A percentile compares a stretch with the other conserved stretches of the same genome.
Evolutionary conservation across 768 basidiomycete genomes (phyloP).

Genomic region (Boletus bicolor): DNA sequence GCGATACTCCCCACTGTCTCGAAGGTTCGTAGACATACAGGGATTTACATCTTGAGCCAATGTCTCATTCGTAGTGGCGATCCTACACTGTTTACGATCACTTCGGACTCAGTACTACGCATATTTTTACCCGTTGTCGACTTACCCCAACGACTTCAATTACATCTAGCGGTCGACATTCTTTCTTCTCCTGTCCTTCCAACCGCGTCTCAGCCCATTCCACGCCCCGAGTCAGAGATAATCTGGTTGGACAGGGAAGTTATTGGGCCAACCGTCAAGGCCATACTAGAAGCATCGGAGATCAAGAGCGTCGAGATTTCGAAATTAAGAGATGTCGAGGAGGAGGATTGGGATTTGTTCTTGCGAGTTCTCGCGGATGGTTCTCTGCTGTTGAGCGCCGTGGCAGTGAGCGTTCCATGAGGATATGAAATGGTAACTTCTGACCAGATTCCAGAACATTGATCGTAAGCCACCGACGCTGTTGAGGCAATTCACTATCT

Average conservation of each 20-base stretch:
- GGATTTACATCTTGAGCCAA: constrained; percentile 1
- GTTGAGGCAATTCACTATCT: constrained; percentile 68
- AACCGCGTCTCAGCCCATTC: constrained; percentile 27
- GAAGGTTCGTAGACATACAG: constrained; percentile 44
- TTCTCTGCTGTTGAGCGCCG: constrained; percentile 67
- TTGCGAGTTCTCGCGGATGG: constrained; percentile 69
- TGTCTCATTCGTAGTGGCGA: constrained; percentile 52
- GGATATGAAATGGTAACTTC: background rate
- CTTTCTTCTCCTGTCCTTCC: constrained; percentile 55
- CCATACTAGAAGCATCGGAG: constrained; percentile 37
- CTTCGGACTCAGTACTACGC: constrained; percentile 76
- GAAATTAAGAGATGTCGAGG: constrained; percentile 57
- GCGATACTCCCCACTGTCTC: constrained; percentile 67
- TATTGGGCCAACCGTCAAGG: constrained; percentile 46
- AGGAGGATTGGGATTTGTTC: constrained; percentile 80
- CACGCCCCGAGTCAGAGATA: constrained; percentile 43
- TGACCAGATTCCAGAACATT: constrained; percentile 59
- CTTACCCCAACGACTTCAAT: constrained; percentile 76
- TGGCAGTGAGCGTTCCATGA: constrained; percentile 52
- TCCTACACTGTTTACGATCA: constrained; percentile 77
- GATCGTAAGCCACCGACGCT: constrained; percentile 86
- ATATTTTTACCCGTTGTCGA: constrained; percentile 89
- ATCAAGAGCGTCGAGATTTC: constrained; percentile 22
- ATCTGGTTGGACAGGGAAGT: constrained; percentile 71
- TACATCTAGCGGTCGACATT: constrained; percentile 75